Evolutionary conservation across 768 basidiomycete species (phyloP).

Genomic region (Epithele typhae): DNA sequence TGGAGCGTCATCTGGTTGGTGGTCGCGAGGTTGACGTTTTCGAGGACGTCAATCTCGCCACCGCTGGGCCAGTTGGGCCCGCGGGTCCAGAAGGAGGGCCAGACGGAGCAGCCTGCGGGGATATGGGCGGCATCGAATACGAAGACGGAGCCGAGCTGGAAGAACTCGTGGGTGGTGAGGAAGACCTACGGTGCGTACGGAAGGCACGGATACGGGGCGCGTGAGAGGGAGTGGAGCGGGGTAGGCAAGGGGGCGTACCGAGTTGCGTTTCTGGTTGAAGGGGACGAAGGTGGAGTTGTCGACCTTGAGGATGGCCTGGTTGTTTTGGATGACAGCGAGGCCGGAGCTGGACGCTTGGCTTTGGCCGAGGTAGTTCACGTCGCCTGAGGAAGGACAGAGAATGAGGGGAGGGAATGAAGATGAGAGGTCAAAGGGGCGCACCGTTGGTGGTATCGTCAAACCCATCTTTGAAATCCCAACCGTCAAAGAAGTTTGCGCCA

Average conservation of each 20-base stretch:
- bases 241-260: slow-evolving; percentile 37
- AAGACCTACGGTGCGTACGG: slow-evolving; percentile 33
- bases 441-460: slow-evolving; percentile 29
- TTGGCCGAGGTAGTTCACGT: slow-evolving; percentile 53
- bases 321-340: slow-evolving; percentile 52
- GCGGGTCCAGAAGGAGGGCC: slow-evolving; percentile 26
- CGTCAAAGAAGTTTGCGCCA: slow-evolving; percentile 38
- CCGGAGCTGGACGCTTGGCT: slow-evolving; percentile 39
- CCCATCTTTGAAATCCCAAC: slow-evolving; percentile 37
- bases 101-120: slow-evolving; percentile 55
- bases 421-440: slow-evolving; percentile 24
- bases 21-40: slow-evolving; percentile 48
- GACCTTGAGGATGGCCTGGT: slow-evolving; percentile 67
- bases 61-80: slow-evolving; percentile 33
- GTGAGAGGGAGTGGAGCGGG: not conserved
- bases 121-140: slow-evolving; percentile 43
- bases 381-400: slow-evolving; percentile 39
- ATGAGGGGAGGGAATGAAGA: not conserved
- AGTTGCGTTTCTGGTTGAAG: slow-evolving; percentile 50
- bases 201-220: not conserved
- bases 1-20: slow-evolving; percentile 57
- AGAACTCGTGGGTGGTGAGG: slow-evolving; percentile 38
- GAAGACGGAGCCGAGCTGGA: slow-evolving; percentile 40
- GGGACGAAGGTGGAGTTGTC: slow-evolving; percentile 62
- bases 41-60: slow-evolving; percentile 39